These are phyloP conservation scores for Annulohypoxylon bovei DNA, from an alignment of 495 filamentous ascomycete genomes.

Conservation along the genomic window DNA sequence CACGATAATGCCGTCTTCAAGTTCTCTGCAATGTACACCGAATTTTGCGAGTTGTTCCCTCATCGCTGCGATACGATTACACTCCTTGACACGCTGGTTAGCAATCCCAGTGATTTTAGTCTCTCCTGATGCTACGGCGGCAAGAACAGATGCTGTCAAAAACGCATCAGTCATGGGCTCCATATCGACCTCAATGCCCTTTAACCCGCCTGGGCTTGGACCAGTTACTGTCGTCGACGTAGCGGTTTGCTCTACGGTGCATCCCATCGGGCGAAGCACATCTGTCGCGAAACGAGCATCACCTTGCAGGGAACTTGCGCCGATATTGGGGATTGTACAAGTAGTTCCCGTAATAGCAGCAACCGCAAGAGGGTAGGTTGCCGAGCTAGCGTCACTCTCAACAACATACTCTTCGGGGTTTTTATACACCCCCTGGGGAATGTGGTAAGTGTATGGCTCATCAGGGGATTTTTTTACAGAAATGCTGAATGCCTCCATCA, in stretches of 20 bases:
- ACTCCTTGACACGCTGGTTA: slow-evolving; percentile 99
- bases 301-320: slow-evolving; percentile 88
- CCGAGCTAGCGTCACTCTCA: slow-evolving; percentile 97
- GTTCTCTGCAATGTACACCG: slow-evolving; percentile 84
- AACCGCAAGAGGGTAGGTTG: slow-evolving; percentile 94
- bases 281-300: slow-evolving; percentile 96
- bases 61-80: slow-evolving; percentile 97
- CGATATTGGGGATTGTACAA: slow-evolving; percentile 96
- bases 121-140: slow-evolving; percentile 85
- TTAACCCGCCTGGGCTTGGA: slow-evolving; percentile 76
- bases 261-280: slow-evolving; percentile 93
- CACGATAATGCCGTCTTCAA: slow-evolving; percentile 92
- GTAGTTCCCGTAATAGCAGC: slow-evolving; percentile 95
- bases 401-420: slow-evolving; percentile 90
- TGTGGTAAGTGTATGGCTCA: slow-evolving; percentile 92
- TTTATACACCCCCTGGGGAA: slow-evolving; percentile 83
- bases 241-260: slow-evolving; percentile 83
- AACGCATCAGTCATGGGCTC: slow-evolving; percentile 99
- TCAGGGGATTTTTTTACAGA: slow-evolving; percentile 66
- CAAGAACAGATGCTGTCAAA: slow-evolving; percentile 91
- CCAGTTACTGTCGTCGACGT: slow-evolving; percentile 93
- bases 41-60: slow-evolving; percentile 96
- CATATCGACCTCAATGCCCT: slow-evolving; percentile 86
- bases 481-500: slow-evolving; percentile 96
- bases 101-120: slow-evolving; percentile 93